Evolutionary conservation across 495 filamentous ascomycete genomes (phyloP).

Genomic region (Penicillium cataractarum): DNA sequence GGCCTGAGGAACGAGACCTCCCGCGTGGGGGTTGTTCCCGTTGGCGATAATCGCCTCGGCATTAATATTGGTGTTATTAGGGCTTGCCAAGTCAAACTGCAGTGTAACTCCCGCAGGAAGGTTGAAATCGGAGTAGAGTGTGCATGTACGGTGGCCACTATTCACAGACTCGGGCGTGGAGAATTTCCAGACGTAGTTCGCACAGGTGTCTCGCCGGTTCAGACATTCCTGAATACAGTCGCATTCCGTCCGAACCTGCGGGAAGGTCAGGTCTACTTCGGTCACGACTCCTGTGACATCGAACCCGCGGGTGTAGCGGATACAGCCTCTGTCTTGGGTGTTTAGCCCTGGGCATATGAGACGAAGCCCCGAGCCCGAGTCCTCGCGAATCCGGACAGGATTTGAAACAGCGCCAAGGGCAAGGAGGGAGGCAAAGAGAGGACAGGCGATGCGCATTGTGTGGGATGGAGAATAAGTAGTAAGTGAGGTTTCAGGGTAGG

Average conservation of each 20-base stretch:
- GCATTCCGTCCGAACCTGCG: background rate
- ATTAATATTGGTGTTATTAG: background rate
- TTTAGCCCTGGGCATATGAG: background rate
- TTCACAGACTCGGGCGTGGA: background rate
- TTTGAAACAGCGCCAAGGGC: background rate
- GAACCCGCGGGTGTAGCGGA: background rate
- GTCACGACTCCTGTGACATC: background rate
- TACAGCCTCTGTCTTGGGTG: background rate
- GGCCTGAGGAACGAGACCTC: background rate
- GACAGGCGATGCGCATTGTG: background rate
- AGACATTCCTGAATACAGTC: background rate
- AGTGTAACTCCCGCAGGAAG: background rate
- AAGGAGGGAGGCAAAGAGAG: background rate
- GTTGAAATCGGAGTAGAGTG: background rate
- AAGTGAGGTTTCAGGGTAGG: background rate
- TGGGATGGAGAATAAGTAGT: background rate
- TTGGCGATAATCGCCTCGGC: background rate
- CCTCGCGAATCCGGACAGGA: background rate
- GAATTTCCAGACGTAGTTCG: background rate
- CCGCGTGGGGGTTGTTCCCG: background rate
- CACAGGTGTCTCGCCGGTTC: background rate
- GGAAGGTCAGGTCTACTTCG: background rate
- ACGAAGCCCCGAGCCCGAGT: background rate
- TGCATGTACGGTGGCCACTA: background rate
- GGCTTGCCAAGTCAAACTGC: background rate